Evolutionary conservation across 441 rosid genomes (phyloP), one percentile per base, ranked within the genome.

Genomic region (Isatis lusitanica): DNA sequence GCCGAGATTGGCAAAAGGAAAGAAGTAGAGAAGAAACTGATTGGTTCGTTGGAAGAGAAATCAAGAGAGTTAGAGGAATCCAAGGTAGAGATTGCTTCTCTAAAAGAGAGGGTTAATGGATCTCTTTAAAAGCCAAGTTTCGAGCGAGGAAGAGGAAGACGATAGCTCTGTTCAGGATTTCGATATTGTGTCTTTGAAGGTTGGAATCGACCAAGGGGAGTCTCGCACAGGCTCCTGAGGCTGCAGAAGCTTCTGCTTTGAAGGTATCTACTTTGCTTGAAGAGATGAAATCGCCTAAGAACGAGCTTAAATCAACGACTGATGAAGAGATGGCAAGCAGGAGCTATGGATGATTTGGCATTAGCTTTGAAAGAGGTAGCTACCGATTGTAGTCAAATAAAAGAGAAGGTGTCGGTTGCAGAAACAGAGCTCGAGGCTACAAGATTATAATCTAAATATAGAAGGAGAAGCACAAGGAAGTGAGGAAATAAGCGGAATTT

Each of bases 331-430:
- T 80, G 74, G 88, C 87, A 26, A 85, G 84, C 87, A 86, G 84
- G 85, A 89, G 98, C 95, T 6, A 80, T 92, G 94, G 98, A 94
- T 65, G 97, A 83, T 79, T 73, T 28, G 31, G 31, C 31, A 28
- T 4, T 2, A 4, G 31, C 31, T 28, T 28, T 28, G 4, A 28
- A 28, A 28, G 31, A 28, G 31, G 31, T 28, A 28, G 31, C 31
- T 28, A 28, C 31, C 4, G 31, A 28, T 28, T 28, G 31, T 28
- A 28, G 4, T 4, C 31, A 28, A n/a, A n/a, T n/a, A n/a, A 94
- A 85, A 51, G 83, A 88, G 81, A 88, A 86, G 63, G 89, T 87
- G 18, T 11, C 42, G 39, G 21, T 18, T 17, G 73, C 82, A 0
- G 76, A 42, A 73, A n/a, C 77, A n/a, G 89, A 90, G 71, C 81